Percentiles rank a stretch among this genome's conserved stretches.
phyloP scores from a whole-genome alignment of 768 basidiomycete species.

The Imleria badia region DNA sequence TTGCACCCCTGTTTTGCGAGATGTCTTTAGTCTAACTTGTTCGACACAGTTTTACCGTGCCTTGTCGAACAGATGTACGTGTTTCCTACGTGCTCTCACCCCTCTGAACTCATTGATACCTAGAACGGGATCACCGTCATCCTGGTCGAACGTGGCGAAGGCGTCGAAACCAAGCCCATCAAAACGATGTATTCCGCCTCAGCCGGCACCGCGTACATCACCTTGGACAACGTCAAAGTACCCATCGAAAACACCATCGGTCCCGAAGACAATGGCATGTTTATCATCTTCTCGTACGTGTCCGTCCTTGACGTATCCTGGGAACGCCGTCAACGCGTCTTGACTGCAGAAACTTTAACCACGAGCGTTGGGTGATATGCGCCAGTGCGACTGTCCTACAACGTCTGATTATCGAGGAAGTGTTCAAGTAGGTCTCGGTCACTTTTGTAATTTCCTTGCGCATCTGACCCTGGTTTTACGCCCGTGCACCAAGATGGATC shows the following conservation, averaged over 20 bases:
- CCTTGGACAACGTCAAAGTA: not conserved
- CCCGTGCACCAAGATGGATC: slow-evolving; percentile 62
- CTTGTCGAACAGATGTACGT: not conserved
- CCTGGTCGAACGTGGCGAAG: not conserved
- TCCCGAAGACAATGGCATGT: slow-evolving; percentile 10
- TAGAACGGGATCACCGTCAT: not conserved
- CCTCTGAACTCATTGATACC: not conserved
- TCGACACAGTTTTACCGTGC: not conserved
- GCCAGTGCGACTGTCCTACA: slow-evolving; percentile 48
- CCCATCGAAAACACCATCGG: slow-evolving; percentile 1
- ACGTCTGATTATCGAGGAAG: slow-evolving; percentile 69
- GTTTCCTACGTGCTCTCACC: not conserved
- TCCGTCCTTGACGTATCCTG: not conserved
- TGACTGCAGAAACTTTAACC: slow-evolving; percentile 58
- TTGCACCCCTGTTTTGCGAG: not conserved
- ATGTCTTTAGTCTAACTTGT: not conserved
- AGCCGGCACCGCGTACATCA: not conserved
- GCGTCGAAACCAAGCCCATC: not conserved
- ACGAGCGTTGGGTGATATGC: slow-evolving; percentile 74
- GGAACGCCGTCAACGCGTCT: not conserved
- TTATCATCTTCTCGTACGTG: slow-evolving; percentile 50
- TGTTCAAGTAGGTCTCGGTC: slow-evolving; percentile 49
- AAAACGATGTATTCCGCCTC: not conserved
- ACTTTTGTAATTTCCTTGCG: not conserved
- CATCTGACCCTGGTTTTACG: not conserved